phyloP scores from a whole-genome alignment of 1,284 basidiomycete genomes.

The Ganoderma sp. region DNA sequence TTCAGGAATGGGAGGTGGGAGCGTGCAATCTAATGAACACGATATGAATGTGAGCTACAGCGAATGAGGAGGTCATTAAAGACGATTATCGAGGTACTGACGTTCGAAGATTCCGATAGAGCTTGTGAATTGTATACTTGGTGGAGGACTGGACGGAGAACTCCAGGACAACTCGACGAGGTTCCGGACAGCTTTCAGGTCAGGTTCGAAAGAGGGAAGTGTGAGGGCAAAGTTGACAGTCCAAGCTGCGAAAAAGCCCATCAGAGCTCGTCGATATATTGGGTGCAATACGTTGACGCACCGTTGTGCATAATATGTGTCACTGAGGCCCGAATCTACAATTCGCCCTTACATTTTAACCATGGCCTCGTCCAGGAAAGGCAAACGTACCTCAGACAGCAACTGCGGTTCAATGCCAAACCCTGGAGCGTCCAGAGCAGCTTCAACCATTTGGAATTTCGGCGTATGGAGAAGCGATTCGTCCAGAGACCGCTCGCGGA shows the following conservation, averaged over 20 bases:
- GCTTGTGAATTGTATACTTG: slow-evolving; percentile 40
- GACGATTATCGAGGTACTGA: slow-evolving; percentile 11
- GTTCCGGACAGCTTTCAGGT: slow-evolving; percentile 31
- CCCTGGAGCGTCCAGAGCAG: slow-evolving; percentile 36
- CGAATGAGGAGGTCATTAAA: background rate
- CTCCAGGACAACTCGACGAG: slow-evolving; percentile 37
- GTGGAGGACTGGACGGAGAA: slow-evolving; percentile 29
- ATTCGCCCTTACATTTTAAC: background rate
- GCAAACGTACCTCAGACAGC: slow-evolving; percentile 37
- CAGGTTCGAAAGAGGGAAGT: slow-evolving; percentile 31
- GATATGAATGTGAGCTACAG: background rate
- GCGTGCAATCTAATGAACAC: slow-evolving; percentile 17
- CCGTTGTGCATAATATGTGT: slow-evolving; percentile 44
- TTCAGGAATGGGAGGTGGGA: slow-evolving; percentile 21
- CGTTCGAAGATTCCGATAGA: slow-evolving; percentile 39
- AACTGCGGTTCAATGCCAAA: slow-evolving; percentile 39
- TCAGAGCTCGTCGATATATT: background rate
- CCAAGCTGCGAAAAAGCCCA: slow-evolving; percentile 37
- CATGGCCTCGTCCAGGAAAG: background rate
- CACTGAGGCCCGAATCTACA: slow-evolving; percentile 32
- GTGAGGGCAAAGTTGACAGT: slow-evolving; percentile 44
- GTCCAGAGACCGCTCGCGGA: slow-evolving; percentile 42
- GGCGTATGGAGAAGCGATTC: slow-evolving; percentile 32
- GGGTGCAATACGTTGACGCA: slow-evolving; percentile 20
- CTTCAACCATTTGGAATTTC: slow-evolving; percentile 44